phyloP scores from a whole-genome alignment of 306 rosid genomes.

The Lathyrus tuberosus region DNA sequence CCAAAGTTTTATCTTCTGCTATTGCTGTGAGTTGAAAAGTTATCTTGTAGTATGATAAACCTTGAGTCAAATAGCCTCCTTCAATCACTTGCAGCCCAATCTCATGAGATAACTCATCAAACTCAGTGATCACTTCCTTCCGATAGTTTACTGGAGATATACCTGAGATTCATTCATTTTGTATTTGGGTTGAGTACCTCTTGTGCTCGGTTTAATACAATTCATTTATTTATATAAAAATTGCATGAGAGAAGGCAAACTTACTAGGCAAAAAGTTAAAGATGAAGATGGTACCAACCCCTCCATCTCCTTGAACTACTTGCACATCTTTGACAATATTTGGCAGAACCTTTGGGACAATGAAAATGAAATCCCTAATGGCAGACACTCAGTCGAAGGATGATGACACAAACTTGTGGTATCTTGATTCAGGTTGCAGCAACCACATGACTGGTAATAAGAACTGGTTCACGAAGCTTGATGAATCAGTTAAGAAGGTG shows the following conservation, averaged over 20 bases:
- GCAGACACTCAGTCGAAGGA: no score
- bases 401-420: no score
- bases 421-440: no score
- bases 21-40: slow-evolving; percentile 48
- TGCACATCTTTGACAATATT: slow-evolving; percentile 53
- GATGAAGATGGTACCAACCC: slow-evolving; percentile 56
- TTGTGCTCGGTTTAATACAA: no score
- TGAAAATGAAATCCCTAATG: slow-evolving; percentile 43
- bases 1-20: slow-evolving; percentile 45
- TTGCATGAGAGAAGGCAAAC: not conserved
- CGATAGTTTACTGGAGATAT: slow-evolving; percentile 36
- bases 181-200: no score
- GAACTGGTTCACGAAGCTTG: no score
- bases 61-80: slow-evolving; percentile 58
- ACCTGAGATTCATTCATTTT: slow-evolving; percentile 30
- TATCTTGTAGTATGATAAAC: slow-evolving; percentile 59
- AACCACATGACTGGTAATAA: no score
- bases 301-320: slow-evolving; percentile 71
- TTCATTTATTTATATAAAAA: no score
- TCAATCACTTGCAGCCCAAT: slow-evolving; percentile 61
- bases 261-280: slow-evolving; percentile 56
- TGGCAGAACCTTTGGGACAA: slow-evolving; percentile 57
- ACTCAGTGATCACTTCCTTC: slow-evolving; percentile 61
- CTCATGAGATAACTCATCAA: slow-evolving; percentile 51
- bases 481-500: no score